Evolutionary conservation across 768 basidiomycete species (phyloP).

Genomic region (Lactarius tabidus): DNA sequence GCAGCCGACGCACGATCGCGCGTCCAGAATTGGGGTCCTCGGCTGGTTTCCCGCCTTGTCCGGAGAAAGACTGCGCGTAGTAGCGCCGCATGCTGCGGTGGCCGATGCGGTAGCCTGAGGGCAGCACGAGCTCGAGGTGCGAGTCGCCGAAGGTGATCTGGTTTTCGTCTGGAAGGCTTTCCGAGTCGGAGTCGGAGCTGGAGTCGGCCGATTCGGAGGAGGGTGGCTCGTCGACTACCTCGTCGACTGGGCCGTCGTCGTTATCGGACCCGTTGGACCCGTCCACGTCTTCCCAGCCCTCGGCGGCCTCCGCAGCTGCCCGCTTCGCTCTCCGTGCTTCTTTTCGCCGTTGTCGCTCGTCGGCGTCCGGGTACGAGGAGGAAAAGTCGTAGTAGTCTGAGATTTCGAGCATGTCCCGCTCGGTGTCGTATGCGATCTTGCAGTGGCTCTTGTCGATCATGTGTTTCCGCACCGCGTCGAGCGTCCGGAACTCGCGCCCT

Average conservation of each 20-base stretch:
- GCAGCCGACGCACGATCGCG: conserved; percentile 68
- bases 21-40: conserved; percentile 65
- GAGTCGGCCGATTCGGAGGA: conserved; percentile 33
- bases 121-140: conserved; percentile 83
- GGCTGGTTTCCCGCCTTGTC: conserved; percentile 34
- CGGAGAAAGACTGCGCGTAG: conserved; percentile 76
- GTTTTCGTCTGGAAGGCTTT: conserved; percentile 40
- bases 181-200: conserved; percentile 36
- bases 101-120: conserved; percentile 88
- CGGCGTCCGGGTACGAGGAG: conserved; percentile 62
- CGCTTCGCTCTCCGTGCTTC: conserved; percentile 19
- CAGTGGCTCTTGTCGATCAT: conserved; percentile 97
- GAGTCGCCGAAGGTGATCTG: conserved; percentile 76
- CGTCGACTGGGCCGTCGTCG: conserved; percentile 34
- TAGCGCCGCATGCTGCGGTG: conserved; percentile 85
- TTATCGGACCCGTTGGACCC: conserved; percentile 30
- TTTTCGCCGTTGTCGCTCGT: conserved; percentile 28
- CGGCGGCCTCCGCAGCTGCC: conserved; percentile 29
- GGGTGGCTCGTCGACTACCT: conserved; percentile 31
- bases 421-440: conserved; percentile 87
- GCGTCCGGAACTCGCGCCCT: conserved; percentile 73
- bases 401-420: conserved; percentile 76
- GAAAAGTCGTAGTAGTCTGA: conserved; percentile 95
- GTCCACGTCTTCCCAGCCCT: conserved; percentile 34
- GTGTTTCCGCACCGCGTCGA: conserved; percentile 90